These are phyloP conservation scores for Annona squamosa DNA, from an alignment of 164 flowering plant species.

Conservation along the genomic window DNA sequence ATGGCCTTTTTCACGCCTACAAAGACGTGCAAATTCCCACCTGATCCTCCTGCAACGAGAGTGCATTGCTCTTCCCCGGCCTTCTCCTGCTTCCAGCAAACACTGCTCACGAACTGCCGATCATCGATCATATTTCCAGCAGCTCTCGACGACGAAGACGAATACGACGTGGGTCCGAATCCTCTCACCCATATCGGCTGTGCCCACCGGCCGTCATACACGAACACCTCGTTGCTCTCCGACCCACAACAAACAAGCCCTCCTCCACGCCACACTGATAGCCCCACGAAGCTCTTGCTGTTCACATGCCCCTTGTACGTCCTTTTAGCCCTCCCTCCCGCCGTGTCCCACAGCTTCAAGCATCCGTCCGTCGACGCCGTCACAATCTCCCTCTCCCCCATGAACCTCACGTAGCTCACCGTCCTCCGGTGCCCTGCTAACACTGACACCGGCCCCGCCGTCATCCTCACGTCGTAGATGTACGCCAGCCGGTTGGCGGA, in stretches of 20 bases:
- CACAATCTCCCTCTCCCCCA: slow-evolving; percentile 27
- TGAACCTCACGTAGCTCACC: slow-evolving; percentile 45
- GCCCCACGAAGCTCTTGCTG: slow-evolving; percentile 51
- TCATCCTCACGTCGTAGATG: slow-evolving; percentile 40
- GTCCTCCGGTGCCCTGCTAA: slow-evolving; percentile 51
- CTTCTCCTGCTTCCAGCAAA: slow-evolving; percentile 50
- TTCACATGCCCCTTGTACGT: slow-evolving; percentile 59
- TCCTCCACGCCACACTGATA: slow-evolving; percentile 54
- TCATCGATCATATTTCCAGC: background rate
- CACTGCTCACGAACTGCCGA: slow-evolving; percentile 46
- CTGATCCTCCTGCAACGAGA: slow-evolving; percentile 62
- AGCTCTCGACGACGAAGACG: background rate
- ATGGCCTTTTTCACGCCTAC: slow-evolving; percentile 23
- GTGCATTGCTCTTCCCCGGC: slow-evolving; percentile 38
- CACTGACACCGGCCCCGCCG: slow-evolving; percentile 32
- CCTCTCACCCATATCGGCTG: slow-evolving; percentile 57
- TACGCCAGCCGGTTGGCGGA: slow-evolving; percentile 55
- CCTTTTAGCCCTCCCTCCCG: slow-evolving; percentile 18
- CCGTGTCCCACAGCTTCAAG: slow-evolving; percentile 46
- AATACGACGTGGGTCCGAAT: slow-evolving; percentile 20
- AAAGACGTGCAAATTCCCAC: slow-evolving; percentile 52
- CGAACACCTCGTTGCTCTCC: slow-evolving; percentile 50
- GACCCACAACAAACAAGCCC: slow-evolving; percentile 67
- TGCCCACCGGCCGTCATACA: slow-evolving; percentile 65
- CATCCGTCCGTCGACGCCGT: slow-evolving; percentile 51